Conservation (phyloP, 768 basidiomycete genomes). For the Macrocybe gigantea region DNA sequence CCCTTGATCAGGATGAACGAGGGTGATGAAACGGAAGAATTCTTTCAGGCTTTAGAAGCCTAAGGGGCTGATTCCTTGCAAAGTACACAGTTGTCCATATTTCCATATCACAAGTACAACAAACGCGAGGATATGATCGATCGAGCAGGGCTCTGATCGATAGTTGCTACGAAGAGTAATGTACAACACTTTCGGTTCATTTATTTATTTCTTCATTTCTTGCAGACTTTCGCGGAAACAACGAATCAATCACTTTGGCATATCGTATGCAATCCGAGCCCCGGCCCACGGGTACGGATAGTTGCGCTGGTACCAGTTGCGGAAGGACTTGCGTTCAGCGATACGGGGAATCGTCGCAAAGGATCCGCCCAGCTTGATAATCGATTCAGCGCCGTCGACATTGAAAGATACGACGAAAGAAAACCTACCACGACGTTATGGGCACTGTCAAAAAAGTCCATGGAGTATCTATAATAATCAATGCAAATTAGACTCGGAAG, state of each 20-base stretch:
- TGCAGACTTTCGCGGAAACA: background rate
- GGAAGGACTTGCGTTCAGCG: conserved; percentile 64
- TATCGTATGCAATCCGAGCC: conserved; percentile 52
- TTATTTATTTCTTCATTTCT: background rate
- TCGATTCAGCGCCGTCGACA: background rate
- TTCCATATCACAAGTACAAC: background rate
- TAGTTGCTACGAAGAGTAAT: background rate
- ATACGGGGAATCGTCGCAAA: conserved; percentile 83
- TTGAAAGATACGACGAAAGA: background rate
- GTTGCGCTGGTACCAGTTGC: conserved; percentile 91
- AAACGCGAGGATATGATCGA: background rate
- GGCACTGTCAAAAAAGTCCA: conserved; percentile 86
- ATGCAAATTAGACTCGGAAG: background rate
- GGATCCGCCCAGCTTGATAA: conserved; percentile 77
- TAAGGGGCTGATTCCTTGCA: background rate
- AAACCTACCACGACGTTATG: conserved; percentile 82
- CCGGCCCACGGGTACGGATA: conserved; percentile 90
- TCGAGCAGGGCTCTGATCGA: background rate
- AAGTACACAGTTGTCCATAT: no score
- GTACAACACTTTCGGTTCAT: background rate
- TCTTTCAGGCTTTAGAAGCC: conserved; percentile 3
- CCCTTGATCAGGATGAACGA: conserved; percentile 50
- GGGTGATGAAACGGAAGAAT: conserved; percentile 45
- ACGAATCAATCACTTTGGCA: conserved; percentile 26
- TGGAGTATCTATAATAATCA: conserved; percentile 50